Percentiles rank a stretch among this genome's conserved stretches.
These are phyloP conservation scores for Aspergillus tanneri DNA, from an alignment of 2,329 filamentous ascomycete genomes.

Conservation along the genomic window DNA sequence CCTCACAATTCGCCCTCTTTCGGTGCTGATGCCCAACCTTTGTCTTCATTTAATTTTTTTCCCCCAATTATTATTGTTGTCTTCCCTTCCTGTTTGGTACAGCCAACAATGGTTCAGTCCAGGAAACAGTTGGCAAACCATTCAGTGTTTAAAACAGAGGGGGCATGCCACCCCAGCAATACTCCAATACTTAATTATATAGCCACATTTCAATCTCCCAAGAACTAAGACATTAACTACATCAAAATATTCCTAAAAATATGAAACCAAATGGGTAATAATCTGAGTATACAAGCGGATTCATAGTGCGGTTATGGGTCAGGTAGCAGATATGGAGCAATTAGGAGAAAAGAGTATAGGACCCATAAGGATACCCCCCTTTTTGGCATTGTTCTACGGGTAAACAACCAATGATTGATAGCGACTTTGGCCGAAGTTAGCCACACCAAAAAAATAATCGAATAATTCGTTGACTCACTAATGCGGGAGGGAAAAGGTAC, in stretches of 20 bases:
- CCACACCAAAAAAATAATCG: not conserved
- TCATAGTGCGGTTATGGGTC: not conserved
- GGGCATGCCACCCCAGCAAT: constrained; percentile 16
- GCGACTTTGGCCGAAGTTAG: no score
- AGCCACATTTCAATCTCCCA: no score
- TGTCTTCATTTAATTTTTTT: not conserved
- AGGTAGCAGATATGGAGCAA: not conserved
- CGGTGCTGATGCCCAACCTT: constrained; percentile 19
- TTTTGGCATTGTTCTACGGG: no score
- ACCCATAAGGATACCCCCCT: not conserved
- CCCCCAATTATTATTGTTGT: not conserved
- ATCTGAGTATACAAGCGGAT: not conserved
- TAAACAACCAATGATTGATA: no score
- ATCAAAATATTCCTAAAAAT: not conserved
- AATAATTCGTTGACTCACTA: not conserved
- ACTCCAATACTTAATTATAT: constrained; percentile 7
- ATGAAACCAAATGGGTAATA: not conserved
- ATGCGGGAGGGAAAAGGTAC: no score
- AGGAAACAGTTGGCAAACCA: not conserved
- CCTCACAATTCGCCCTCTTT: constrained; percentile 6
- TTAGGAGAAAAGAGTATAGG: not conserved
- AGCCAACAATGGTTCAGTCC: not conserved
- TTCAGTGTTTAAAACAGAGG: not conserved
- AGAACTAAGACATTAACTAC: no score
- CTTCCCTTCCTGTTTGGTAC: not conserved